Base-by-base conservation (phyloP, 2,329 filamentous ascomycete species). In the Penicillium sp. region DNA sequence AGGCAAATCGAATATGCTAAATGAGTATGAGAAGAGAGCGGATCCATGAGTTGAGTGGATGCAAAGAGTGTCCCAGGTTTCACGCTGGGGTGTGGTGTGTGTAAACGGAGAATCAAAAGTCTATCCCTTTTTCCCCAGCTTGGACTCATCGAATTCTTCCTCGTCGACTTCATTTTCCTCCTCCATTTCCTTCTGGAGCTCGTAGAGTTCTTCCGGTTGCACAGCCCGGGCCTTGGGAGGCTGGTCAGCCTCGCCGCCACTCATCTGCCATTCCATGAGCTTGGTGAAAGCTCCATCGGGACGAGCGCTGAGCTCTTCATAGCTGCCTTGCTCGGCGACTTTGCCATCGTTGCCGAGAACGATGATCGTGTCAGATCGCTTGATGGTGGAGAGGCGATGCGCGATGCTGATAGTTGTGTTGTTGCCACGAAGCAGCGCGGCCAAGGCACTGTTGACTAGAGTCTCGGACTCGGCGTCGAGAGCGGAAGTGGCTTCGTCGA, bases 211-310 rank as follows among this genome's bases (percentile, higher is more conserved):
- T 36, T 77, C 65, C 79, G 75, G 6, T 69, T 78, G 8, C 69
- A 69, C 27, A 71, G 72, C n/a, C 61, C 69, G 49, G 36, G 57
- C 40, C 22, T 63, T 54, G 48, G 69, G 57, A 53, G 69, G 50
- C 24, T 60, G 24, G 24, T 46, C 43, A 10, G 55, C 55, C 30
- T 95, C 90, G 8, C 88, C 88, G 11, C 92, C 92, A 63, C 82
- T 94, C 84, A 97, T 89, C 75, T 99, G 94, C 92, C 92, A 97
- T 73, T 97, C 92, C 94, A 99, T 99, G 47, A 99, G 79, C 74
- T 88, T 94, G 63, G 86, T 92, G 68, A 99, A 99, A 2, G 92
- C 90, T 46, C 92, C 95, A 9, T 87, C 77, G 14, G 82, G 81
- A 53, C 90, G 84, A 5, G 81, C 78, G 46, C 86, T 88, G 20